Evolutionary conservation across 305 asterid genomes (phyloP).

Genomic region (Plantago lanceolata): DNA sequence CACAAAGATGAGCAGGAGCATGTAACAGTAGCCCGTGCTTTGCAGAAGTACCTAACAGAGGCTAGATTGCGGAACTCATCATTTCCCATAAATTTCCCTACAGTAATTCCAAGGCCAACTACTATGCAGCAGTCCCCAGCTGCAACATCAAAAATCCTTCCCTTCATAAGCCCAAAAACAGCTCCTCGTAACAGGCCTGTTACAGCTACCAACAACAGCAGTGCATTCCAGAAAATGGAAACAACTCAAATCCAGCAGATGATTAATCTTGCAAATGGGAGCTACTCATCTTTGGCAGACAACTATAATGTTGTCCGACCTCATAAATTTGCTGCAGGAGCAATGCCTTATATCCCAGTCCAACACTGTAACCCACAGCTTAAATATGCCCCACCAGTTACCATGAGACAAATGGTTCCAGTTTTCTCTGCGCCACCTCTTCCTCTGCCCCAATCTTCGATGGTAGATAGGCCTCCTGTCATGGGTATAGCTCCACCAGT

Average conservation of each 20-base stretch:
- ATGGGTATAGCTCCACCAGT: slow-evolving; percentile 8
- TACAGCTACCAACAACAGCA: slow-evolving; percentile 27
- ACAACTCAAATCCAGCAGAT: slow-evolving; percentile 34
- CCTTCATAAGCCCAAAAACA: slow-evolving; percentile 64
- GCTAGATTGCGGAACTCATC: slow-evolving; percentile 57
- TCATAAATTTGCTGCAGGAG: slow-evolving; percentile 74
- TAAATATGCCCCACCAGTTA: slow-evolving; percentile 78
- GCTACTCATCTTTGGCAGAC: slow-evolving; percentile 31
- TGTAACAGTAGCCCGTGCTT: slow-evolving; percentile 83
- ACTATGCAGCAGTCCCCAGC: slow-evolving; percentile 46
- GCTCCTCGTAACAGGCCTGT: slow-evolving; percentile 47
- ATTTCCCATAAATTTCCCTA: slow-evolving; percentile 74
- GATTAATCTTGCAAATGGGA: slow-evolving; percentile 28
- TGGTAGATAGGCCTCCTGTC: slow-evolving; percentile 4
- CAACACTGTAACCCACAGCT: slow-evolving; percentile 61
- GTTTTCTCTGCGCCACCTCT: slow-evolving; percentile 47
- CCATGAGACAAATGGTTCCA: slow-evolving; percentile 65
- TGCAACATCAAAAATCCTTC: slow-evolving; percentile 78
- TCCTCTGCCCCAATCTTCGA: not conserved
- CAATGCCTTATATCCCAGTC: slow-evolving; percentile 84
- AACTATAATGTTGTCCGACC: slow-evolving; percentile 27
- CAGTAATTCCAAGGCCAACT: slow-evolving; percentile 48
- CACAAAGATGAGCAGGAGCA: slow-evolving; percentile 89
- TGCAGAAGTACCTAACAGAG: slow-evolving; percentile 62
- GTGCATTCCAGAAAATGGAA: slow-evolving; percentile 31